Evolutionary conservation across 495 filamentous ascomycete genomes (phyloP).

Genomic region (Xylaria acuta): DNA sequence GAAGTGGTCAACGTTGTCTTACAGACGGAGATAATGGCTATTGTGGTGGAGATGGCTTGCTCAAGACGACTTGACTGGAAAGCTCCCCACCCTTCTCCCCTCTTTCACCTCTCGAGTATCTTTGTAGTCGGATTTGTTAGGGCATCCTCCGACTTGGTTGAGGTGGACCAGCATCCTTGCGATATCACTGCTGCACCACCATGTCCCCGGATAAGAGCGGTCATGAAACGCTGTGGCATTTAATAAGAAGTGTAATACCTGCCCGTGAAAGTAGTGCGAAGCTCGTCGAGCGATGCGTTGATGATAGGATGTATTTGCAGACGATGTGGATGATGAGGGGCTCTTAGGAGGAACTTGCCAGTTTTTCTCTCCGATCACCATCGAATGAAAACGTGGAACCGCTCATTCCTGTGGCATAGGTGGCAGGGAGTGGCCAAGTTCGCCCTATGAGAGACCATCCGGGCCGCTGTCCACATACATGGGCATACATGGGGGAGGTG

Average conservation of each 20-base stretch:
- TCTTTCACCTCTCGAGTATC: constrained; percentile 17
- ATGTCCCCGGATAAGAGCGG: constrained; percentile 11
- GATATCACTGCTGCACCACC: constrained; percentile 15
- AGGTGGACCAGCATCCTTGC: constrained; percentile 33
- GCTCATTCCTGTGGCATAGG: constrained; percentile 41
- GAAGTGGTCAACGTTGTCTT: constrained; percentile 42
- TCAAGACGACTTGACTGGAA: constrained; percentile 35
- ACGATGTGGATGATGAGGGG: constrained; percentile 34
- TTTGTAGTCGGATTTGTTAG: constrained; percentile 28
- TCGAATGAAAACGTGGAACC: constrained; percentile 41
- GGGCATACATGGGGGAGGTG: constrained; percentile 34
- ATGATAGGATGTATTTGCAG: constrained; percentile 39
- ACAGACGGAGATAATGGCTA: constrained; percentile 45
- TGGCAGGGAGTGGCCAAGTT: constrained; percentile 43
- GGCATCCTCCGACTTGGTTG: constrained; percentile 35
- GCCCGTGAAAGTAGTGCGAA: constrained; percentile 23
- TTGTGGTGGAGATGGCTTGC: constrained; percentile 40
- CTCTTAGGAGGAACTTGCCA: constrained; percentile 21
- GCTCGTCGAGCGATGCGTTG: constrained; percentile 16
- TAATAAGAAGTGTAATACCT: background rate
- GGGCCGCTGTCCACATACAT: constrained; percentile 22
- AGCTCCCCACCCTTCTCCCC: constrained; percentile 31
- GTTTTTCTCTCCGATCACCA: constrained; percentile 37
- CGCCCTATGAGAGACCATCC: constrained; percentile 41
- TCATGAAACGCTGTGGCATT: background rate